phyloP scores from a whole-genome alignment of 148 eudicot species.

The Arbutus unedo region DNA sequence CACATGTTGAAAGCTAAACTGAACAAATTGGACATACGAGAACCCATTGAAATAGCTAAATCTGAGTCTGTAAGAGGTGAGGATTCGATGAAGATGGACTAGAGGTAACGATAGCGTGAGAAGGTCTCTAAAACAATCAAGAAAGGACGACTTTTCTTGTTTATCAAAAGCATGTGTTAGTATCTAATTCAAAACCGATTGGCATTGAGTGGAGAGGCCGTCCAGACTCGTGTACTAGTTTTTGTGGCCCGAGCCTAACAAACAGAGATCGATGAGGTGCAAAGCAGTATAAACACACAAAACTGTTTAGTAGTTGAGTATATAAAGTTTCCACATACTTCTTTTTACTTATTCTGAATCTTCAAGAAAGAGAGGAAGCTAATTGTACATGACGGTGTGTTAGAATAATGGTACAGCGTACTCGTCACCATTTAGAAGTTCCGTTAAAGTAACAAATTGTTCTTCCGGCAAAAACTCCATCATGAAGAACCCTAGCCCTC shows the following conservation, averaged over 20 bases:
- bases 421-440: not conserved
- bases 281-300: too few relatives aligned
- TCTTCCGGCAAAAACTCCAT: not conserved
- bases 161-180: not conserved
- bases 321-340: not conserved
- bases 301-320: not conserved
- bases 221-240: too few relatives aligned
- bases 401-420: too few relatives aligned
- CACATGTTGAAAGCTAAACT: too few relatives aligned
- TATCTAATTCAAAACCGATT: too few relatives aligned
- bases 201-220: too few relatives aligned
- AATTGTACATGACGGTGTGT: too few relatives aligned
- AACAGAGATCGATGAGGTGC: not conserved
- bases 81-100: not conserved
- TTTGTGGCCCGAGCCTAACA: not conserved
- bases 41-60: not conserved
- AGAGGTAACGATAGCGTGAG: not conserved
- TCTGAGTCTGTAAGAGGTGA: not conserved
- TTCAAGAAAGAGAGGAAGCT: not conserved
- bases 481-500: not conserved
- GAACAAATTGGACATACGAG: not conserved
- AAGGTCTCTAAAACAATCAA: not conserved
- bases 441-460: not conserved
- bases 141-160: not conserved
- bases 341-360: not conserved